phyloP scores from a whole-genome alignment of 2,329 filamentous ascomycete species.

The Graphiopsis chlorocephala region DNA sequence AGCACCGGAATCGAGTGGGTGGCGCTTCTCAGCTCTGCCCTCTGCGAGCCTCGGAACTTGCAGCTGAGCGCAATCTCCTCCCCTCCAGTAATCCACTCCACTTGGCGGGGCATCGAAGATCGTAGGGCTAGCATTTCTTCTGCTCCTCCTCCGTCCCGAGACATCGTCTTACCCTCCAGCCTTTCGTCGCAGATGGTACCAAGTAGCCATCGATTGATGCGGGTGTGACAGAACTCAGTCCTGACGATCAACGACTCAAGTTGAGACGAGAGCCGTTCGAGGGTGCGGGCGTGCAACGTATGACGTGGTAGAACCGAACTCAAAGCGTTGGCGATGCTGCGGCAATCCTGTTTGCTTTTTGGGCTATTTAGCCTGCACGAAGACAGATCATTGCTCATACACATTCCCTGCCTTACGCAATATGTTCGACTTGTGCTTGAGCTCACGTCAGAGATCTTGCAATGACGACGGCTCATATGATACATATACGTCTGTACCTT shows the following conservation, averaged over 20 bases:
- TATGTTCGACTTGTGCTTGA: not conserved
- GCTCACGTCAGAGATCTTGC: not conserved
- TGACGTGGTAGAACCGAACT: not conserved
- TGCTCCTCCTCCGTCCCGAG: not conserved
- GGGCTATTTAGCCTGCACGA: not conserved
- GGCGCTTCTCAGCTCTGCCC: slow-evolving; percentile 1
- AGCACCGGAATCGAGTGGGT: not conserved
- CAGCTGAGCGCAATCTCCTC: not conserved
- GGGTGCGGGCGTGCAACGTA: not conserved
- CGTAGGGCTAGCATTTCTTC: slow-evolving; percentile 1
- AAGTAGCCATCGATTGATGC: not conserved
- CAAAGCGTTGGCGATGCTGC: not conserved
- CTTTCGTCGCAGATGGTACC: not conserved
- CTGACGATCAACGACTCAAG: slow-evolving; percentile 3
- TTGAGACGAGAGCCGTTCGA: not conserved
- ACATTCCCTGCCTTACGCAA: not conserved
- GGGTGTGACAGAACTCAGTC: not conserved
- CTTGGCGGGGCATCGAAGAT: slow-evolving; percentile 2
- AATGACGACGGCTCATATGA: not conserved
- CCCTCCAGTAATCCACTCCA: not conserved
- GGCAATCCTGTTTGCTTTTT: not conserved
- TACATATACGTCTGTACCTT: not conserved
- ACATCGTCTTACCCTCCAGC: not conserved
- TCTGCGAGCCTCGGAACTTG: not conserved
- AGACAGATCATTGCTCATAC: not conserved